Evolutionary conservation across 148 eudicot species (phyloP), one percentile per base, ranked within the genome.

Genomic region (Nyssa sinensis): DNA sequence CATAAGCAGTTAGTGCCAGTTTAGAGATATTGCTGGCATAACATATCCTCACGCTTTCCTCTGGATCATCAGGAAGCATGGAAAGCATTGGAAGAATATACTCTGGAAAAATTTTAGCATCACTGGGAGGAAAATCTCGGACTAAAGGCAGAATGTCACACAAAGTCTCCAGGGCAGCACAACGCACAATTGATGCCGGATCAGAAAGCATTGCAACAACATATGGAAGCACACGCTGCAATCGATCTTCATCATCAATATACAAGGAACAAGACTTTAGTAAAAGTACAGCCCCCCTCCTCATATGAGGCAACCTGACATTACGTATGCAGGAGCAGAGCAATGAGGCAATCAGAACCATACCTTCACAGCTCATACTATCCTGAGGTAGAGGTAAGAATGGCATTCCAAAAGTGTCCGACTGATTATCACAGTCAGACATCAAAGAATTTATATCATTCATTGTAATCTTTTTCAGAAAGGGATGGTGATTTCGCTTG

Each of bases 61-160:
- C 98, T 11, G 97, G 83, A 75, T 95, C 98, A 84, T 95, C 98
- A 31, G 98, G 98, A 69, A 95, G 83, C 83, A 81, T 87, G 62
- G 98, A 95, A 74, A 95, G 98, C 98, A 95, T 95, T 0, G 98
- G 98, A 70, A 95, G 86, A 79, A 92, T 95, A 83, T 95, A 95
- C 82, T 92, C 98, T 0, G 98, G 97, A 78, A 92, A 95, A 7
- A 95, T 88, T 82, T 95, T 95, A 66, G 98, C 98, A 79, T 95
- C 98, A 80, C 97, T 93, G 16, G 96, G 96, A 72, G 97, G 97
- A 66, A 95, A 95, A 79, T 95, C 97, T 58, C 91, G 85, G 70
- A 95, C 95, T 79, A 95, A 78, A 64, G 98, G 97, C 64, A 95
- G 88, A 77, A 95, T 89, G 79, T 90, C 98, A 80, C 96, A 95